Base-by-base conservation (phyloP, 2,329 filamentous ascomycete species). In the Alternaria viburni region DNA sequence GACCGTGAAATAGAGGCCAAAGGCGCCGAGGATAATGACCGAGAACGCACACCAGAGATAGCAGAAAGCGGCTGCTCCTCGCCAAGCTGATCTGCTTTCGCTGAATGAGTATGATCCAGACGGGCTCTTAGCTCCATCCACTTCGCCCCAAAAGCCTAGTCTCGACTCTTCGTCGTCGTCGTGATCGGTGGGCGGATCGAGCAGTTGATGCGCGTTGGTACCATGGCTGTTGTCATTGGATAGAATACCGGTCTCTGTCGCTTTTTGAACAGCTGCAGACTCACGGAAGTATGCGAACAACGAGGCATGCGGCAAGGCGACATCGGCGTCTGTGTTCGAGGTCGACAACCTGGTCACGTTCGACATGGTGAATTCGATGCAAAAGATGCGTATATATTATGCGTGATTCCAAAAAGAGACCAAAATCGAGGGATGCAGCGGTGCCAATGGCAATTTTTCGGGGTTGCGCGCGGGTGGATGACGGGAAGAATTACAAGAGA, bases 261-360 rank as follows among this genome's bases (percentile, higher is more conserved):
- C 21, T 43, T 50, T 26, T 17, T 46, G 28, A 28, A 19, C 52
- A 23, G 41, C 10, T 56, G 25, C 8, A 17, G 59, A 23, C 17
- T 17, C 54, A 12, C 59, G 57, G 25, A 74, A 67, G 57, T 68
- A 68, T 11, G 65, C 51, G 23, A 68, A 64, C 19, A 73, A 59
- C 1, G 65, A 65, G 13, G 59, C 51, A 49, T 64, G 66, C 19
- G 63, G 62, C 6, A 71, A 59, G 9, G 62, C 55, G 15, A 63
- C 54, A 19, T 64, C 52, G 36, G 25, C 56, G 30, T 67, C 44
- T 21, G 54, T 46, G 46, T 57, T 41, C 17, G 47, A 41, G 4
- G 30, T 46, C 21, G 57, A 62, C 64, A 61, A 67, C 23, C 9
- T 43, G 10, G 50, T 32, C 30, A 5, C 1, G 32, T n/a, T 41